Base-by-base conservation (phyloP, 306 rosid genomes). In the Urtica urens region DNA sequence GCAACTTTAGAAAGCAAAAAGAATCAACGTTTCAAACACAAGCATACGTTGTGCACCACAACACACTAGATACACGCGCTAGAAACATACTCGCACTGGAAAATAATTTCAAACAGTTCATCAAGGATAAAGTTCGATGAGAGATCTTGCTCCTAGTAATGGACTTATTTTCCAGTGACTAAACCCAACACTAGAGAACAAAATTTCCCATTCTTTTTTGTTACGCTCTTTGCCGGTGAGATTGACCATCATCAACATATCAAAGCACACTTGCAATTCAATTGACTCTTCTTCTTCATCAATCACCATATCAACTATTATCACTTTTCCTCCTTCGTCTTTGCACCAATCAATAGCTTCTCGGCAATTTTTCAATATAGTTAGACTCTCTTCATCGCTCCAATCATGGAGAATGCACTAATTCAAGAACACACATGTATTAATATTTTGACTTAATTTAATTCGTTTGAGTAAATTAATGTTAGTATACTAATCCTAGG, bases 341-440 rank as follows among this genome's bases (percentile, higher is more conserved):
- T 62, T 57, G 57, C 35, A 19, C 14, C 46, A 17, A 14, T 5
- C n/a, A 12, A 62, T 52, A 24, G 75, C 75, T 17, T 51, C 55
- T 26, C 45, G 59, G 18, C 75, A 69, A 14, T 13, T 31, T 57
- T 51, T 46, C 11, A 70, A 12, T 40, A 70, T 64, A 3, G 15
- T 10, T 13, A 64, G 22, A 30, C 55, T 1, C 57, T 70, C 57
- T 27, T 70, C 71, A 3, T 70, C 75, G 6, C 39, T 63, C 71
- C 71, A 70, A 10, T 64, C 28, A 43, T 69, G 75, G 19, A 69
- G 18, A 51, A 63, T 54, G 65, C 63, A 69, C 70, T 69, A n/a
- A n/a, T n/a, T n/a, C n/a, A n/a, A n/a, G n/a, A n/a, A n/a, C n/a
- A n/a, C n/a, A n/a, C n/a, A n/a, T n/a, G n/a, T n/a, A n/a, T n/a